Evolutionary conservation across 1,139 yeast genomes (phyloP).

Genomic region (Zygoascus sp.): DNA sequence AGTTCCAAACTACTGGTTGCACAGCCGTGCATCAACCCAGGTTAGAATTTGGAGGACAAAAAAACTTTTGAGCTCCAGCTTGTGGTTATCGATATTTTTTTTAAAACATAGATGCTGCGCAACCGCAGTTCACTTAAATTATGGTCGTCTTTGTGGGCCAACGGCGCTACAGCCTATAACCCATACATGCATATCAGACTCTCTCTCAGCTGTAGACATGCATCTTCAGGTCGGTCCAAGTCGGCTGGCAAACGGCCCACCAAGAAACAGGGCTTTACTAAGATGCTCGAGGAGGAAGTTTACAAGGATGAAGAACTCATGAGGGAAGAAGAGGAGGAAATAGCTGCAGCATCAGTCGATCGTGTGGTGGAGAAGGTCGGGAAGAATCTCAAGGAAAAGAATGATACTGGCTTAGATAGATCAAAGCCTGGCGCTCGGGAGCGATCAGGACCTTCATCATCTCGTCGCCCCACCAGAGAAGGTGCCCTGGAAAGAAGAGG

Average conservation of each 20-base stretch:
- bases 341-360: not conserved
- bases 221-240: too few species aligned
- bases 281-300: conserved; percentile 7
- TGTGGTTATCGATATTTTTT: too few species aligned
- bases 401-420: too few species aligned
- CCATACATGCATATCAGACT: not conserved
- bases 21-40: not conserved
- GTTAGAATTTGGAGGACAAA: too few species aligned
- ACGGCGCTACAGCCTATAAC: not conserved
- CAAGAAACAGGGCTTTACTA: not conserved
- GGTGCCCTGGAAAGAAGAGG: not conserved
- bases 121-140: not conserved
- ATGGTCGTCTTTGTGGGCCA: not conserved
- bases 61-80: not conserved
- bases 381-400: not conserved
- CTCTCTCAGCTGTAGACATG: too few species aligned
- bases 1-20: too few species aligned
- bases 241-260: not conserved
- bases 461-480: not conserved
- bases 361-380: not conserved
- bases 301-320: conserved; percentile 7
- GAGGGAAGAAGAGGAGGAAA: conserved; percentile 8
- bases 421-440: too few species aligned
- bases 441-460: not conserved
- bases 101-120: too few species aligned